These are phyloP conservation scores for Quercus phellos DNA, from an alignment of 331 rosid genomes.

Conservation along the genomic window DNA sequence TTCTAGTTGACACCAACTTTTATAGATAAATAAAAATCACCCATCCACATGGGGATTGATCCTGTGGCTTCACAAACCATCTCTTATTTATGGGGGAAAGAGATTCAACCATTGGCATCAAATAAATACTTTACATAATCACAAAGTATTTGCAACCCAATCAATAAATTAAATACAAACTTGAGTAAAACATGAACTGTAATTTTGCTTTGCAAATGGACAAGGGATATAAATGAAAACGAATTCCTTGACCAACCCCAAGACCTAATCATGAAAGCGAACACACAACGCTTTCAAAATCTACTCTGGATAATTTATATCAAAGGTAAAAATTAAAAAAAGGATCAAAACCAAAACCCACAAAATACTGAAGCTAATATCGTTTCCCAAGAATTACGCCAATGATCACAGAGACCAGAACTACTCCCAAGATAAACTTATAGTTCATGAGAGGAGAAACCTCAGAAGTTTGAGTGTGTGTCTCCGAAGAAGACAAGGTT, in stretches of 20 bases:
- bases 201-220: constrained; percentile 39
- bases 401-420: constrained; percentile 60
- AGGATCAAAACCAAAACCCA: constrained; percentile 20
- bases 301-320: constrained; percentile 17
- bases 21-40: too few relatives aligned
- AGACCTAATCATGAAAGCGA: constrained; percentile 34
- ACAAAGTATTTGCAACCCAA: constrained; percentile 15
- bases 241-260: constrained; percentile 50
- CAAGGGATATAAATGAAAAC: constrained; percentile 49
- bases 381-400: constrained; percentile 85
- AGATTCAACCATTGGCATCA: background rate
- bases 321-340: background rate
- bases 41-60: background rate
- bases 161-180: constrained; percentile 23
- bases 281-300: constrained; percentile 48
- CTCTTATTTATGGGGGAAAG: background rate
- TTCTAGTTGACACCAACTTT: too few relatives aligned
- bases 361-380: constrained; percentile 36
- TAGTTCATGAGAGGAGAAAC: constrained; percentile 44
- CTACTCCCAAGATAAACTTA: constrained; percentile 66
- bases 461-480: constrained; percentile 31
- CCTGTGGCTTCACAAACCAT: background rate
- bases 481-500: constrained; percentile 48
- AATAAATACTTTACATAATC: background rate
- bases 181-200: constrained; percentile 28